Evolutionary conservation across 495 filamentous ascomycete species (phyloP).

Genomic region (Amniculicola lignicola): DNA sequence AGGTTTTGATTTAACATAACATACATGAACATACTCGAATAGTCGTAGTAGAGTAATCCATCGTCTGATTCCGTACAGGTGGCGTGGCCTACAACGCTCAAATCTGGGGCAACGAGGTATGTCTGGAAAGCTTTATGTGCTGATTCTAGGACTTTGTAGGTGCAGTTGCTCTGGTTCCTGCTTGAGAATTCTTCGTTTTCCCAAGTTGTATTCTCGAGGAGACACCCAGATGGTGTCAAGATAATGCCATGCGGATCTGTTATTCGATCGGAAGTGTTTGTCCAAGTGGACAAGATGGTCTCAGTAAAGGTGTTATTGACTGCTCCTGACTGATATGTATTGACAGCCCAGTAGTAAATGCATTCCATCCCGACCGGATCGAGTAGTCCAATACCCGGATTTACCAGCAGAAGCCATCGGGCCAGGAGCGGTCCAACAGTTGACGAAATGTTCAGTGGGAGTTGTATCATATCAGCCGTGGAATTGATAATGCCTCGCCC

Average conservation of each 20-base stretch:
- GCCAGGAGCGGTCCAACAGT: not conserved
- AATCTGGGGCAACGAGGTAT: not conserved
- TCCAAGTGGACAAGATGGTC: not conserved
- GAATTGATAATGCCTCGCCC: not conserved
- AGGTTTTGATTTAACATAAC: not conserved
- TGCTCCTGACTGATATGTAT: not conserved
- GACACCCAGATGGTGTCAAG: not conserved
- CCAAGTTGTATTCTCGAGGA: too few relatives aligned
- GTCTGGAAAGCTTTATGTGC: not conserved
- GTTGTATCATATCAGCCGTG: not conserved
- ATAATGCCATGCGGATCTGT: not conserved
- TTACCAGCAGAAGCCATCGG: not conserved
- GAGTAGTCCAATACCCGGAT: not conserved
- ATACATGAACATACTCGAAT: not conserved
- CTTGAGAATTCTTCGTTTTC: not conserved
- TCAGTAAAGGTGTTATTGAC: not conserved
- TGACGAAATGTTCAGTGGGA: not conserved
- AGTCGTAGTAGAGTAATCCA: not conserved
- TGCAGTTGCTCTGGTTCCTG: not conserved
- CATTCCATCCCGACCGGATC: conserved; percentile 4
- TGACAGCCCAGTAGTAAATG: conserved; percentile 3
- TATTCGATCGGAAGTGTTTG: not conserved
- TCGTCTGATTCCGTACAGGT: not conserved
- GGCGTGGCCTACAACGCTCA: not conserved
- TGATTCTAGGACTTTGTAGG: not conserved